Evolutionary conservation across 164 flowering plant genomes (phyloP), one percentile per base, ranked within the genome.

Genomic region (Kalanchoe fedtschenkoi): DNA sequence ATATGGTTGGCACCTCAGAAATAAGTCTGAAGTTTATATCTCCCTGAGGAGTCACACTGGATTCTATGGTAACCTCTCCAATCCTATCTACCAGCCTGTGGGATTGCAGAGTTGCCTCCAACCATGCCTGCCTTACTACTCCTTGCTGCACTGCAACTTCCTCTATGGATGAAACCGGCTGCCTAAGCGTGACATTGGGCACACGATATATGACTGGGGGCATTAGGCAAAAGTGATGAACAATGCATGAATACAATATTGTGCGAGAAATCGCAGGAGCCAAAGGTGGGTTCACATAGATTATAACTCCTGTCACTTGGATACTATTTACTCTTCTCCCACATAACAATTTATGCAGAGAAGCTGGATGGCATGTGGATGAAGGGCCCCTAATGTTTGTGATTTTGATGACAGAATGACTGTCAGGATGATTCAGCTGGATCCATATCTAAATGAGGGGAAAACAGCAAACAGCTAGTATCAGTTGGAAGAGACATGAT

Each of bases 21-120:
- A 51, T 51, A 17, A 51, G 56, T 28, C 56, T 51, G 56, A 51
- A 51, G 32, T 51, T 51, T 24, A 51, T 51, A 51, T 51, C 56
- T 11, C 56, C 56, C 17, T 51, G 56, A 10, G 56, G 32, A 13
- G 56, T 51, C 17, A 51, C 56, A 51, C 56, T 51, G 28, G 56
- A 51, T 32, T 51, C 56, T 24, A 51, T 26, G 32, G 56, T 26
- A 16, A 51, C 56, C 56, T 51, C 56, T 51, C 56, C 56, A 51
- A 26, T 51, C 32, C 56, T 51, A 51, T 51, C 56, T n/a, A 51
- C 17, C 16, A 51, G 56, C 6, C 56, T 51, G 32, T 51, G 15
- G 6, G 32, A 26, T 6, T 51, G 56, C 56, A 26, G 28, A 24
- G 56, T 51, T 51, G 56, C 56, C 8, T 51, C 56, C 32, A 51